Percentiles rank a stretch among this genome's conserved stretches.
These are phyloP conservation scores for Arabidopsis lyrata DNA, from an alignment of 441 rosid species.

Conservation along the genomic window DNA sequence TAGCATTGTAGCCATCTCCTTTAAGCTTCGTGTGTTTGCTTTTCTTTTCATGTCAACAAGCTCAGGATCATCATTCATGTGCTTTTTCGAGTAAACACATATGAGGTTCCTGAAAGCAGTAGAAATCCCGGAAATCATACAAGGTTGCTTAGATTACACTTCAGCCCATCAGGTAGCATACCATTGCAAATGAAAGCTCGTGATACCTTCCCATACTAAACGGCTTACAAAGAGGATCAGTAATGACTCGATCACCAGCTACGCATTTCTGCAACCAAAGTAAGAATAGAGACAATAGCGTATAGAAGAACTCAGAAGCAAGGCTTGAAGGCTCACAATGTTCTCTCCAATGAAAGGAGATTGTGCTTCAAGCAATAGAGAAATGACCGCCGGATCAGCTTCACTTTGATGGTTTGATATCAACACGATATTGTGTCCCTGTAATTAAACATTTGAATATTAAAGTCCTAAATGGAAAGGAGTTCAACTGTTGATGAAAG, in stretches of 20 bases:
- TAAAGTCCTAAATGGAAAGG: background rate
- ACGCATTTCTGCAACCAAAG: conserved; percentile 73
- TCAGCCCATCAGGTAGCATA: conserved; percentile 39
- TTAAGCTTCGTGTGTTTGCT: conserved; percentile 91
- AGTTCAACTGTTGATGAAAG: conserved; percentile 3
- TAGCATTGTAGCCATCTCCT: conserved; percentile 92
- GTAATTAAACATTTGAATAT: conserved; percentile 45
- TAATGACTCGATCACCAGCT: conserved; percentile 96
- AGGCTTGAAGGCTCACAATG: conserved; percentile 58
- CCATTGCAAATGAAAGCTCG: conserved; percentile 39
- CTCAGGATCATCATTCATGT: conserved; percentile 92
- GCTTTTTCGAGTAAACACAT: conserved; percentile 96
- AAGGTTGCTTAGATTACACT: conserved; percentile 35
- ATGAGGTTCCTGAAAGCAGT: conserved; percentile 78
- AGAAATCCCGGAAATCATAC: conserved; percentile 22
- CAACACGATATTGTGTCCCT: conserved; percentile 90
- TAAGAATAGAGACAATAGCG: conserved; percentile 36
- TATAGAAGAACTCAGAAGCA: conserved; percentile 32
- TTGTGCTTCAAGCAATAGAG: conserved; percentile 84
- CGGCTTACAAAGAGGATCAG: conserved; percentile 98
- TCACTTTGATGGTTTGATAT: conserved; percentile 98
- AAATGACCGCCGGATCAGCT: conserved; percentile 96
- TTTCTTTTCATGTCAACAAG: conserved; percentile 87
- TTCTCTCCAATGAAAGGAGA: conserved; percentile 72
- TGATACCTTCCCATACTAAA: conserved; percentile 97